A percentile compares a stretch with the other conserved stretches of the same genome.
Conservation (phyloP, 108 stramenopile genomes). For the Hondaea fermentalgiana region DNA sequence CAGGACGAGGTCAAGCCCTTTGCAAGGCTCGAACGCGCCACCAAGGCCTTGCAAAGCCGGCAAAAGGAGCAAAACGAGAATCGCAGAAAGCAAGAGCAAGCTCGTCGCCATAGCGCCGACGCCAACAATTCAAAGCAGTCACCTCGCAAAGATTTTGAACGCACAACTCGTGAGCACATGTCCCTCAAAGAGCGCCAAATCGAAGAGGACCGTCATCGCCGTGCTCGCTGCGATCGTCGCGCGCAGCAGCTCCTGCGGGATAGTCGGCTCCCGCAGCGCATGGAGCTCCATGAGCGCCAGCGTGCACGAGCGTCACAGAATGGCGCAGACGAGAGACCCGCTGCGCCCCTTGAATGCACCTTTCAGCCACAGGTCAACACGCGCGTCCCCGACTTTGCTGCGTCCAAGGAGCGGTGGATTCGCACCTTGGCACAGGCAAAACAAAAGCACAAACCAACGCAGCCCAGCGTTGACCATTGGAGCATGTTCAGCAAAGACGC, state of each 20-base stretch:
- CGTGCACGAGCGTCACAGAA: too few species aligned
- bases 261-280: background rate
- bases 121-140: too few species aligned
- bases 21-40: background rate
- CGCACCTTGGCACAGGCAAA: background rate
- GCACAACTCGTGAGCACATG: background rate
- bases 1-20: background rate
- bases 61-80: background rate
- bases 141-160: too few species aligned
- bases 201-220: background rate
- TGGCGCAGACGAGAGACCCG: too few species aligned
- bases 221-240: background rate
- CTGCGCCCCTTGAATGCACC: background rate
- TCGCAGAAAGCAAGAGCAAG: background rate
- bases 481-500: background rate
- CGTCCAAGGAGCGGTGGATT: background rate
- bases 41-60: background rate
- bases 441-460: background rate
- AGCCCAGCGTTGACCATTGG: background rate
- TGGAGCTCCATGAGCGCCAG: background rate
- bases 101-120: too few species aligned
- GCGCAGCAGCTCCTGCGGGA: conserved; percentile 12
- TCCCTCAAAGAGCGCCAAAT: too few species aligned
- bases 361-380: conserved; percentile 3
- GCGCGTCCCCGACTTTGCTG: background rate